Conservation (phyloP, 1,284 basidiomycete species). For the Boletus mariae region DNA sequence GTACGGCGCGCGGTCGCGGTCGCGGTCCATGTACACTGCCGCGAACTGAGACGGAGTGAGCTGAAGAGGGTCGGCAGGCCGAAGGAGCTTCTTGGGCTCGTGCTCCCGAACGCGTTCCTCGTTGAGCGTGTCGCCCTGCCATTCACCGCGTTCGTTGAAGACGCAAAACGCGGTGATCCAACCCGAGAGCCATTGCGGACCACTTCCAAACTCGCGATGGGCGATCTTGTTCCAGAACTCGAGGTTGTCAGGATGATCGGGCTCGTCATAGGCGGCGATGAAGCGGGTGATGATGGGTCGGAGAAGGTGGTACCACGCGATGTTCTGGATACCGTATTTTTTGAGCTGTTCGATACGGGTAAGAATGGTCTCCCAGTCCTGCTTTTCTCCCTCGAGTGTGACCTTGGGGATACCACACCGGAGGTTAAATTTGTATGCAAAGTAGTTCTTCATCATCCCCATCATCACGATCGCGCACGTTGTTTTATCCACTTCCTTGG, state of each 20-base stretch:
- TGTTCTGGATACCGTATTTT: constrained; percentile 35
- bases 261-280: constrained; percentile 35
- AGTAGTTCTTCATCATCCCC: constrained; percentile 41
- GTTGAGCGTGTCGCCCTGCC: constrained; percentile 34
- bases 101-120: constrained; percentile 30
- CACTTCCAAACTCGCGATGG: constrained; percentile 26
- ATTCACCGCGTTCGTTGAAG: constrained; percentile 32
- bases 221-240: constrained; percentile 40
- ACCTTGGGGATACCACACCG: constrained; percentile 47
- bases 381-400: constrained; percentile 39
- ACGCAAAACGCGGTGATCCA: constrained; percentile 44
- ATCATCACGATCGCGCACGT: constrained; percentile 44
- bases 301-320: constrained; percentile 38
- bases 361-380: constrained; percentile 38
- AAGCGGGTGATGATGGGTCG: constrained; percentile 39
- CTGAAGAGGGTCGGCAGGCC: constrained; percentile 29
- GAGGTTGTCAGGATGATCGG: constrained; percentile 26
- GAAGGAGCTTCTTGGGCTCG: constrained; percentile 32
- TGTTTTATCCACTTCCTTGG: constrained; percentile 39
- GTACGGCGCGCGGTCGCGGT: constrained; percentile 22
- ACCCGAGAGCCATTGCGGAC: constrained; percentile 31
- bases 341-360: constrained; percentile 36
- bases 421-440: constrained; percentile 32
- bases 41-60: constrained; percentile 29
- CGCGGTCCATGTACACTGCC: constrained; percentile 22